Evolutionary conservation across 164 flowering plant genomes (phyloP), one percentile per base, ranked within the genome.

Genomic region (Aristolochia contorta): DNA sequence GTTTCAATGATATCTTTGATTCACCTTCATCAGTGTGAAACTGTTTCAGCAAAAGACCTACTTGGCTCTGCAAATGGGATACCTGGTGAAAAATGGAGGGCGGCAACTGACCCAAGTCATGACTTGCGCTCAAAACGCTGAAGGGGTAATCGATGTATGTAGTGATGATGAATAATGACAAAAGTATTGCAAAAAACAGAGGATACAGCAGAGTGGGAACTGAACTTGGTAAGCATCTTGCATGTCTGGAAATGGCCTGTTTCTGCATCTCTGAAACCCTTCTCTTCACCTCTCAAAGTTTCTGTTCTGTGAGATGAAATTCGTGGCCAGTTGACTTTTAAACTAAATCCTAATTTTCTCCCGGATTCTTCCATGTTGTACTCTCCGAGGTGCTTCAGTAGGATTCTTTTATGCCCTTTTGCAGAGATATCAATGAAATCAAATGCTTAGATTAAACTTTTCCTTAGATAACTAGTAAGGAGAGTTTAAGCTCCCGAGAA

Each of bases 11-110:
- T 21, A 65, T 54, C 56, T 69, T 72, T 16, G 70, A 56, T 14
- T 68, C 72, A 4, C 57, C 32, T 15, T 46, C 54, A 43, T 71
- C 67, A 19, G 58, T 48, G 23, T 71, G 75, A 20, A 78, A 64
- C 60, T 73, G 68, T 63, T 66, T 21, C 14, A 78, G 70, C 56
- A 78, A 32, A 24, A 18, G 12, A 15, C 78, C 81, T 8, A 78
- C 54, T 59, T 72, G 75, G 59, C 54, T 60, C 57, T 78, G 79
- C 23, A 73, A 8, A 47, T 65, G 18, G n/a, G 69, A 66, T 54
- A 78, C 54, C 32, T 73, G 77, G 9, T 21, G 61, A 22, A 65
- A 66, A 25, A 75, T 41, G 19, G 68, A 53, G 16, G 61, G 52
- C 61, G 74, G 73, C n/a, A 71, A 43, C 15, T 53, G 65, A 46